Percentiles rank a stretch among this genome's conserved stretches.
phyloP scores from a whole-genome alignment of 305 asterid species.

The Ruellia speciosa region DNA sequence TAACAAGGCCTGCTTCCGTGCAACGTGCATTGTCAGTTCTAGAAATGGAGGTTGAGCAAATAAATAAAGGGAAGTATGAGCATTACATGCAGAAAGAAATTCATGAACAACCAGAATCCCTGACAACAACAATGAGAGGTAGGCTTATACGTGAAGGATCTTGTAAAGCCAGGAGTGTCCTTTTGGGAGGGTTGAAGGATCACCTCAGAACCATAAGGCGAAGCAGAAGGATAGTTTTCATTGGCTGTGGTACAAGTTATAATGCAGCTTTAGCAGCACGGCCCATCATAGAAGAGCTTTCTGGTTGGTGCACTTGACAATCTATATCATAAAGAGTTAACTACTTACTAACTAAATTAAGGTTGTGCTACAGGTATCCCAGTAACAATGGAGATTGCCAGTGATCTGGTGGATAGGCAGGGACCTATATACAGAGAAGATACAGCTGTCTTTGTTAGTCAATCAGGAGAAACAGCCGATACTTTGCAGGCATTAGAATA shows the following conservation, averaged over 20 bases:
- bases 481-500: slow-evolving; percentile 85
- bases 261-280: slow-evolving; percentile 95
- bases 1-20: slow-evolving; percentile 72
- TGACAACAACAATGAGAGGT: slow-evolving; percentile 93
- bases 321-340: not conserved
- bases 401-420: slow-evolving; percentile 94
- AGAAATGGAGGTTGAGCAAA: slow-evolving; percentile 96
- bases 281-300: slow-evolving; percentile 88
- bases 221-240: slow-evolving; percentile 87
- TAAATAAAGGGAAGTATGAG: slow-evolving; percentile 88
- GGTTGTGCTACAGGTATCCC: slow-evolving; percentile 52
- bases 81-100: slow-evolving; percentile 99
- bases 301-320: slow-evolving; percentile 44
- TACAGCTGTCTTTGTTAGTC: slow-evolving; percentile 90
- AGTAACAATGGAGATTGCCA: slow-evolving; percentile 93
- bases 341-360: not conserved
- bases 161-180: slow-evolving; percentile 78
- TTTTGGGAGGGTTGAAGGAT: slow-evolving; percentile 91
- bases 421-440: slow-evolving; percentile 96
- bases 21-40: slow-evolving; percentile 87
- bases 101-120: slow-evolving; percentile 93
- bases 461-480: slow-evolving; percentile 97
- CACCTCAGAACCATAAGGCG: slow-evolving; percentile 86
- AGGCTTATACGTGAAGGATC: slow-evolving; percentile 90
- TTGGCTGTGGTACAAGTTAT: slow-evolving; percentile 97